Conservation (phyloP, 805 yeast genomes). For the Candida rishiriensis region DNA sequence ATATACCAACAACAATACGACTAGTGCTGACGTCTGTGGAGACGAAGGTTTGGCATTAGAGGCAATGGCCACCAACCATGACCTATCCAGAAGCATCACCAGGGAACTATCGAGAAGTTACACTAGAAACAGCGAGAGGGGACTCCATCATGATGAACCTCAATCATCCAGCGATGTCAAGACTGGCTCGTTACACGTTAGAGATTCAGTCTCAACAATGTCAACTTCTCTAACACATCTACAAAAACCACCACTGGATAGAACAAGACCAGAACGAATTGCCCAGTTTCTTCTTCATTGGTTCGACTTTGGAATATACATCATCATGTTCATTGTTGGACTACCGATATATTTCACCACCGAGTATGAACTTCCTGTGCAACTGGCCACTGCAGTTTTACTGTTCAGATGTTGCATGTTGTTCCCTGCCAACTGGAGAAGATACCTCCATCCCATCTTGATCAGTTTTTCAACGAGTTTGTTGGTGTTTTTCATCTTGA, state of each 20-base stretch:
- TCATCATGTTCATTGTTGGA: constrained; percentile 46
- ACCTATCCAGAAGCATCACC: constrained; percentile 9
- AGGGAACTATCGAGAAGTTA: constrained; percentile 2
- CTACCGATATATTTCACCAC: constrained; percentile 56
- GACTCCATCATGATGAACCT: not conserved
- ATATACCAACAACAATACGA: not conserved
- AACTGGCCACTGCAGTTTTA: constrained; percentile 54
- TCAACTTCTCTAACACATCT: not conserved
- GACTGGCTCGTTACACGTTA: not conserved
- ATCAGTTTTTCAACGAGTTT: constrained; percentile 62
- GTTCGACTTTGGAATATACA: constrained; percentile 54
- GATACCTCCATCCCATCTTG: constrained; percentile 66
- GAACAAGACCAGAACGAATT: not conserved
- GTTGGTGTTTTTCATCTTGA: constrained; percentile 56
- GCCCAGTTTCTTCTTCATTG: constrained; percentile 25
- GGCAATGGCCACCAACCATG: constrained; percentile 19
- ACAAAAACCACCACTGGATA: not conserved
- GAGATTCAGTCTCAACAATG: no score
- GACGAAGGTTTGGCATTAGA: constrained; percentile 29
- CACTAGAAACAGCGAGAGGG: not conserved
- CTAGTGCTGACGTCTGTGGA: not conserved
- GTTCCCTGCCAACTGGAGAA: constrained; percentile 43
- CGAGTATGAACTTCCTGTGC: constrained; percentile 57
- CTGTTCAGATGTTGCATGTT: constrained; percentile 46
- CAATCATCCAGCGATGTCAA: not conserved